phyloP scores from a whole-genome alignment of 2,329 filamentous ascomycete genomes.

The Fusarium beomiforme region DNA sequence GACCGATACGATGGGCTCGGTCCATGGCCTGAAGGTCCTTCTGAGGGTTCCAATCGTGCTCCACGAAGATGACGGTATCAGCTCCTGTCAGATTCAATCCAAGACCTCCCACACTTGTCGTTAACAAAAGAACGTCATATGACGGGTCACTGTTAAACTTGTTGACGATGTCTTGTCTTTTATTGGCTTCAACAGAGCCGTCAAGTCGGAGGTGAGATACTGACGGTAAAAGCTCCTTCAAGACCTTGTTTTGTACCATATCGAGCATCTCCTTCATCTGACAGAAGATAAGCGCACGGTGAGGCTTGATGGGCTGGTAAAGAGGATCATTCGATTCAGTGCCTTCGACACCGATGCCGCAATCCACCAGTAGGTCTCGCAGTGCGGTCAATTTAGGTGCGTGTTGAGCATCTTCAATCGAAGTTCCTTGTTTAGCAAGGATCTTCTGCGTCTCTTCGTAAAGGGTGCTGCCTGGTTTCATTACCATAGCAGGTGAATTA shows the following conservation, averaged over 20 bases:
- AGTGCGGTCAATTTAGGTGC: constrained; percentile 93
- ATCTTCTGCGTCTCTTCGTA: constrained; percentile 89
- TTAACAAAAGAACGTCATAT: constrained; percentile 92
- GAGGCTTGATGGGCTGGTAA: constrained; percentile 89
- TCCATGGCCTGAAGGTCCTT: constrained; percentile 99
- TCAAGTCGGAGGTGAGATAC: constrained; percentile 96
- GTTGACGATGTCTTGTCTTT: constrained; percentile 97
- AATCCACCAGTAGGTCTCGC: constrained; percentile 95
- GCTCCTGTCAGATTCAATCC: constrained; percentile 96
- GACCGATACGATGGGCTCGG: constrained; percentile 94
- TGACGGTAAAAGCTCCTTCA: constrained; percentile 89
- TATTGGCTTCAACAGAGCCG: constrained; percentile 89
- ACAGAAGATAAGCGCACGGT: constrained; percentile 96
- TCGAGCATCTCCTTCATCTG: constrained; percentile 99
- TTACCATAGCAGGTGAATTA: constrained; percentile 95
- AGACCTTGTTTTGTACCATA: constrained; percentile 94
- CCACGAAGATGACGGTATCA: constrained; percentile 98
- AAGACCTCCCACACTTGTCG: constrained; percentile 93
- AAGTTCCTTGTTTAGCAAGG: constrained; percentile 80
- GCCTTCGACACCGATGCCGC: constrained; percentile 87
- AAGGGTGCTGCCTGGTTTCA: constrained; percentile 91
- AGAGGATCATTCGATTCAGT: constrained; percentile 67
- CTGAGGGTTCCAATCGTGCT: constrained; percentile 99
- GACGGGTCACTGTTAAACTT: constrained; percentile 98
- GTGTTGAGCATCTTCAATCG: constrained; percentile 84